Percentiles rank a stretch among this genome's conserved stretches.
These are phyloP conservation scores for Exophiala aquamarina DNA, from an alignment of 2,329 filamentous ascomycete genomes.

Conservation along the genomic window DNA sequence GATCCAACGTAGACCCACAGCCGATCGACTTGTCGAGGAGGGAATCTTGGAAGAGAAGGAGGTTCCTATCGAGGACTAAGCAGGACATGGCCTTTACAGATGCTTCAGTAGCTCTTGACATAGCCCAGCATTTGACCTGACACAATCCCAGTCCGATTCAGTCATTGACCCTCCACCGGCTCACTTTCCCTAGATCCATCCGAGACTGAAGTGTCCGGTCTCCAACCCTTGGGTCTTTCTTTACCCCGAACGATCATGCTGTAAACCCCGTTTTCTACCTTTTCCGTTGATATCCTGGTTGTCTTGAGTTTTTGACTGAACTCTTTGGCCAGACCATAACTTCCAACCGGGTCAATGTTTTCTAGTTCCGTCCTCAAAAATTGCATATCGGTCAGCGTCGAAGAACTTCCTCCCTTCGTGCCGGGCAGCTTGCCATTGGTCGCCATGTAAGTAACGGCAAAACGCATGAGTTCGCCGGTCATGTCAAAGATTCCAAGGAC, in stretches of 20 bases:
- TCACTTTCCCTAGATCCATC: slow-evolving; percentile 33
- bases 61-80: slow-evolving; percentile 36
- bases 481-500: slow-evolving; percentile 89
- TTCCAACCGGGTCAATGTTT: slow-evolving; percentile 59
- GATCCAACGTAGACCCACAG: slow-evolving; percentile 72
- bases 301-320: slow-evolving; percentile 79
- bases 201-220: slow-evolving; percentile 64
- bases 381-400: slow-evolving; percentile 79
- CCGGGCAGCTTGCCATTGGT: slow-evolving; percentile 43
- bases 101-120: slow-evolving; percentile 26
- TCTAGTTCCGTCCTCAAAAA: slow-evolving; percentile 75
- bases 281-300: slow-evolving; percentile 85
- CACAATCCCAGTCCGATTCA: neutral
- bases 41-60: slow-evolving; percentile 73
- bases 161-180: slow-evolving; percentile 33
- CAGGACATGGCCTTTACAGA: slow-evolving; percentile 4
- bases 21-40: slow-evolving; percentile 73
- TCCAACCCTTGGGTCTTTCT: slow-evolving; percentile 88
- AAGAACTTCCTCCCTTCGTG: slow-evolving; percentile 43
- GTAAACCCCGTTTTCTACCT: slow-evolving; percentile 90
- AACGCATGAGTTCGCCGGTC: slow-evolving; percentile 95
- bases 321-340: slow-evolving; percentile 58
- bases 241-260: slow-evolving; percentile 82
- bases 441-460: slow-evolving; percentile 84
- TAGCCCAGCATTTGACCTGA: slow-evolving; percentile 25